These are phyloP conservation scores for Stenogyne calaminthoides DNA, from an alignment of 305 asterid species.

Conservation along the genomic window DNA sequence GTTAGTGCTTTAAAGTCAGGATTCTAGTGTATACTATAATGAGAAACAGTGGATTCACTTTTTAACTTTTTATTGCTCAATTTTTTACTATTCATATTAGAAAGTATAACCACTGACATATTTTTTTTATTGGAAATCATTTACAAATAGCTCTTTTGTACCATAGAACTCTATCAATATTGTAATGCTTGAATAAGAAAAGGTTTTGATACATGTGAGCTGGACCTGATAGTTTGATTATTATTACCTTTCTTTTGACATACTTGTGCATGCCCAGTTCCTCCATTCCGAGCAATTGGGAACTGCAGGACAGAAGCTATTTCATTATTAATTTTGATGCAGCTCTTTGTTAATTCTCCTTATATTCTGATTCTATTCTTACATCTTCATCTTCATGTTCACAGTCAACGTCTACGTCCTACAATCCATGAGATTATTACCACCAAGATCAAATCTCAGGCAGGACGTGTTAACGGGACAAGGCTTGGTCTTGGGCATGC, in stretches of 20 bases:
- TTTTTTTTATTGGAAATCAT: conserved; percentile 12
- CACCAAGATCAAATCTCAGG: conserved; percentile 80
- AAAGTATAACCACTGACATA: conserved; percentile 10
- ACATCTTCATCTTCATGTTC: conserved; percentile 31
- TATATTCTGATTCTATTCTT: conserved; percentile 29
- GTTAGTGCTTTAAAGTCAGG: not conserved
- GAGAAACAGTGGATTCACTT: too few species aligned
- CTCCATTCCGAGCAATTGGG: conserved; percentile 22
- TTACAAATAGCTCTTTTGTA: not conserved
- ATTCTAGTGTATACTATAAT: not conserved
- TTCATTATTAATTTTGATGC: conserved; percentile 15
- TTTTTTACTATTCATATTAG: not conserved
- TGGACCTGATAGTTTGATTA: not conserved
- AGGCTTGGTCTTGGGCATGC: conserved; percentile 67
- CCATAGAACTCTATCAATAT: too few species aligned
- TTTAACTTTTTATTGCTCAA: not conserved
- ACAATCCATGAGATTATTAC: conserved; percentile 91
- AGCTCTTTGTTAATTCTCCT: conserved; percentile 21
- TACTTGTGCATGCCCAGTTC: conserved; percentile 22
- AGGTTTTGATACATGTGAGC: not conserved
- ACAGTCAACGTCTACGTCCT: conserved; percentile 94
- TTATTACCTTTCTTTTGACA: conserved; percentile 17
- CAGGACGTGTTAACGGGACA: conserved; percentile 57
- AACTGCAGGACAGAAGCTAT: conserved; percentile 16
- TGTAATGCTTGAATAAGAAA: not conserved